Evolutionary conservation across 495 filamentous ascomycete genomes (phyloP).

Genomic region (Penicillium pulvis): DNA sequence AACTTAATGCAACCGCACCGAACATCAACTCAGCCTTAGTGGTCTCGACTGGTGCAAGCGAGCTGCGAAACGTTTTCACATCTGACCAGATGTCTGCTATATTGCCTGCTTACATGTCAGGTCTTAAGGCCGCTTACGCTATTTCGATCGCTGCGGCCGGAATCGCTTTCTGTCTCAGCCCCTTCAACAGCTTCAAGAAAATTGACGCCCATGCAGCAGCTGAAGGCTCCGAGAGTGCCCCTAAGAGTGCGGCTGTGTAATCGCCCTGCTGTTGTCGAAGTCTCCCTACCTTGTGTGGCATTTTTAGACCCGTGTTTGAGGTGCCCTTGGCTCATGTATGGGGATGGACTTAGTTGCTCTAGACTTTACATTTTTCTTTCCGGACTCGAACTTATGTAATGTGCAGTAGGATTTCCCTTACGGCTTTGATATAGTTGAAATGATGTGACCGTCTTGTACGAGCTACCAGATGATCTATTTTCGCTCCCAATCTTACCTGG

Average conservation of each 20-base stretch:
- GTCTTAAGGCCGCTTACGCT: slow-evolving; percentile 15
- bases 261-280: background rate
- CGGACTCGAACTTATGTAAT: too few species aligned
- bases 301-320: too few species aligned
- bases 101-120: slow-evolving; percentile 12
- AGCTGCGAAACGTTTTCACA: slow-evolving; percentile 49
- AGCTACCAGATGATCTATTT: too few species aligned
- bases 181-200: slow-evolving; percentile 12
- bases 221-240: background rate
- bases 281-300: too few species aligned
- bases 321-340: too few species aligned
- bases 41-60: slow-evolving; percentile 52
- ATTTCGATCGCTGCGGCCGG: slow-evolving; percentile 13
- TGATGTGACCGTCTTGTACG: too few species aligned
- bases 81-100: slow-evolving; percentile 15
- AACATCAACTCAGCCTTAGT: slow-evolving; percentile 42
- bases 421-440: too few species aligned
- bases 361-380: too few species aligned
- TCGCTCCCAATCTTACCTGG: too few species aligned
- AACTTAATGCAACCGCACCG: slow-evolving; percentile 39
- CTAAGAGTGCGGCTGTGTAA: background rate
- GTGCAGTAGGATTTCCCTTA: too few species aligned
- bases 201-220: slow-evolving; percentile 1
- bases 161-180: slow-evolving; percentile 8
- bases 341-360: too few species aligned